Evolutionary conservation across 192 early-diverging fungal species (phyloP), one percentile per base, ranked within the genome.

Genomic region (Backusella psychrophila): DNA sequence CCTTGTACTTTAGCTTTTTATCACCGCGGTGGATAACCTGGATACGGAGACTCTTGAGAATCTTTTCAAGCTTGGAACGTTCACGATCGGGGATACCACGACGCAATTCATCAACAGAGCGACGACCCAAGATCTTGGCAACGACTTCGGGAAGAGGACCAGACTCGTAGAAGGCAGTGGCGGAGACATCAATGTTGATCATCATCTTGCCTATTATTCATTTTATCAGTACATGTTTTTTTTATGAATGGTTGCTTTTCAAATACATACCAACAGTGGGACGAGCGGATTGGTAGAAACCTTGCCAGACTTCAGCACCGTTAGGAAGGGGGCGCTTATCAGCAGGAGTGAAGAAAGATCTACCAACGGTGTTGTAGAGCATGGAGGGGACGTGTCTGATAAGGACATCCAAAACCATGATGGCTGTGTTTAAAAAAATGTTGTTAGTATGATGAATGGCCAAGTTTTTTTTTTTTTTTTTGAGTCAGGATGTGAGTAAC

Each of bases 251-350:
- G 3, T 0, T 33, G 33, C 2, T 33, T 33, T 33, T 33, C 33
- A 33, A 33, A 33, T 33, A 31, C 44, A 82, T 85, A 80, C 94
- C 94, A n/a, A 78, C 41, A 29, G 92, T 86, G 6, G 96, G 95
- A 9, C 93, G 87, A 38, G 96, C 89, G 36, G 93, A 94, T 69
- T 97, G 95, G 75, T 96, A 96, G 79, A 94, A 96, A 17, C 97
- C 97, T 78, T 92, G 91, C 96, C 96, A 97, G 6, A 96, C 89
- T 86, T 97, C 94, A 26, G 92, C 88, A 17, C 96, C 95, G 66
- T 95, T 92, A 5, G 79, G 83, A 0, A 89, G 86, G 36, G 71
- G 68, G 44, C 56, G 67, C 2, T 82, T 78, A 72, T 86, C 87
- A 14, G 88, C 85, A n/a, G 92, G 89, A 1, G 95, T 98, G 77